phyloP scores from a whole-genome alignment of 148 eudicot genomes.

The Pharnaceum exiguum region DNA sequence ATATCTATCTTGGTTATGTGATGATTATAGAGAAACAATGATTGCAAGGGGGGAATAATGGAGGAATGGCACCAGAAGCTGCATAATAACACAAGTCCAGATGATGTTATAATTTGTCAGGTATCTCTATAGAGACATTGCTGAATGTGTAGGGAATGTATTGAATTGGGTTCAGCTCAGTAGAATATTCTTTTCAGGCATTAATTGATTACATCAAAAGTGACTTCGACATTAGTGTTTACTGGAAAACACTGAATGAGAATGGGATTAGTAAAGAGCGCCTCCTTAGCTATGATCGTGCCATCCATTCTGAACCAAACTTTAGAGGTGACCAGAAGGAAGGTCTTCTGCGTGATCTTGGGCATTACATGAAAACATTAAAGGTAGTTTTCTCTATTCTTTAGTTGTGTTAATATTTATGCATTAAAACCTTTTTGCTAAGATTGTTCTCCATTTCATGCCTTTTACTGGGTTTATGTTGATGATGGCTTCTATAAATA shows the following conservation, averaged over 20 bases:
- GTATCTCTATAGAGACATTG: conserved; percentile 28
- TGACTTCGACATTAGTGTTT: conserved; percentile 78
- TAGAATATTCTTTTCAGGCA: conserved; percentile 48
- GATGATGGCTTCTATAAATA: too few relatives aligned
- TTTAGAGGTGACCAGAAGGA: conserved; percentile 83
- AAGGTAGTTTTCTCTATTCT: conserved; percentile 46
- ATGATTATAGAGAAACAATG: conserved; percentile 73
- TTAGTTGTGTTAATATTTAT: background rate
- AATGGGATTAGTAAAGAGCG: conserved; percentile 98
- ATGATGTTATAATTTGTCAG: conserved; percentile 97
- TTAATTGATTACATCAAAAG: conserved; percentile 70
- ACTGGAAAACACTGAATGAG: conserved; percentile 89
- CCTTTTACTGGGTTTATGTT: too few relatives aligned
- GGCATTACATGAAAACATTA: conserved; percentile 86
- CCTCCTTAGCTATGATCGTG: conserved; percentile 96
- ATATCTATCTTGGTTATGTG: background rate
- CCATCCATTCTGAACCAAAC: conserved; percentile 84
- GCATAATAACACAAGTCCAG: conserved; percentile 98
- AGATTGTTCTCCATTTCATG: background rate
- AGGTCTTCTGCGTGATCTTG: conserved; percentile 90
- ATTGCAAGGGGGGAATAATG: conserved; percentile 96
- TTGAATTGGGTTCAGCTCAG: too few relatives aligned
- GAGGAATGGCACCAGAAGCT: conserved; percentile 99
- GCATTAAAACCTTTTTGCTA: background rate
- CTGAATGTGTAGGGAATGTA: conserved; percentile 2